phyloP scores from a whole-genome alignment of 2,329 filamentous ascomycete genomes.

The Hirsutella rhossiliensis region DNA sequence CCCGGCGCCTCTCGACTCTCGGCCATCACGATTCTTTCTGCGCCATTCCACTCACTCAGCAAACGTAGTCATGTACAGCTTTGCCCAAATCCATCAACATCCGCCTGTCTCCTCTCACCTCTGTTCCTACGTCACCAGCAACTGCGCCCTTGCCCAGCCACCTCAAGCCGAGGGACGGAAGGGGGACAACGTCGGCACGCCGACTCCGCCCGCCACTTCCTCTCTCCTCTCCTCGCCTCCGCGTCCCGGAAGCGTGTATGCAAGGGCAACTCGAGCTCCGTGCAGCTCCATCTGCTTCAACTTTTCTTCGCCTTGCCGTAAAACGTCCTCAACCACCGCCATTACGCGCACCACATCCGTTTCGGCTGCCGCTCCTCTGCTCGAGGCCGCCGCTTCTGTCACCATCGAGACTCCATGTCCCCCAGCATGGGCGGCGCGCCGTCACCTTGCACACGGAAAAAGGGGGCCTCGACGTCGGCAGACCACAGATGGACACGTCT shows the following conservation, averaged over 20 bases:
- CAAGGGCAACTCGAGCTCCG: constrained; percentile 1
- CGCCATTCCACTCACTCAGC: constrained; percentile 15
- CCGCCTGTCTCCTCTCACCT: constrained; percentile 12
- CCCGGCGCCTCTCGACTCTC: too few species aligned
- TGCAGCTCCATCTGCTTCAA: constrained; percentile 7
- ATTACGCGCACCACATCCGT: constrained; percentile 2
- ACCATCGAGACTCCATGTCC: neutral
- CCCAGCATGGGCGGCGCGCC: neutral
- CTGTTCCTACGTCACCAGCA: constrained; percentile 13
- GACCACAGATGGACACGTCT: neutral
- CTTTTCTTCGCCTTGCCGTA: constrained; percentile 13
- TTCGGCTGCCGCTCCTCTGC: constrained; percentile 1
- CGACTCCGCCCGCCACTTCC: neutral
- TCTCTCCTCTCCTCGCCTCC: constrained; percentile 5
- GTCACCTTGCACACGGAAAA: neutral
- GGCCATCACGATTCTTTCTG: constrained; percentile 4
- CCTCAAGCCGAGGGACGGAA: constrained; percentile 5
- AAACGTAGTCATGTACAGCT: constrained; percentile 17
- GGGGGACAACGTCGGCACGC: constrained; percentile 1
- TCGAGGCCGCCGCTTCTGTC: constrained; percentile 2
- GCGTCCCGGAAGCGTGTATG: neutral
- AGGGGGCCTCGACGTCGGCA: constrained; percentile 6
- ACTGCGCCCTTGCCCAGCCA: constrained; percentile 9
- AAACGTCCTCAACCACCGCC: constrained; percentile 21
- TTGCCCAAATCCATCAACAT: constrained; percentile 16